Evolutionary conservation across 2,329 filamentous ascomycete genomes (phyloP).

Genomic region (Chaetomium olivaceum): DNA sequence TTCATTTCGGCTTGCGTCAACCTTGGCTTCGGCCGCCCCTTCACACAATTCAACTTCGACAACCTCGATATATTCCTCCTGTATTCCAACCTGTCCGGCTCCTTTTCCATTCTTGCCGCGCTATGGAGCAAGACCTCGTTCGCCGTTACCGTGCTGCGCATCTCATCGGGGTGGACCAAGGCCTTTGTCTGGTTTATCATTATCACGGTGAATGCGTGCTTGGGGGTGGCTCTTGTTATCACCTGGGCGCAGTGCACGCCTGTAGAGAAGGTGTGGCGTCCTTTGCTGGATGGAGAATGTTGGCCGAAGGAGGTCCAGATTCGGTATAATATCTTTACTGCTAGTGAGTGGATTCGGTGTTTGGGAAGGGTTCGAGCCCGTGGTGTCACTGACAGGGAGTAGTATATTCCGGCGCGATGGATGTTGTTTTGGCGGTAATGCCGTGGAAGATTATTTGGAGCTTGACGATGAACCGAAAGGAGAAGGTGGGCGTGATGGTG

Average conservation of each 20-base stretch:
- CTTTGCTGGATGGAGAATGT: conserved; percentile 34
- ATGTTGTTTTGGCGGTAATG: conserved; percentile 44
- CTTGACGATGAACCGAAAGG: conserved; percentile 42
- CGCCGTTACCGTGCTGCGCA: conserved; percentile 37
- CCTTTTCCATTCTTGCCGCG: conserved; percentile 39
- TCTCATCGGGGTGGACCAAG: conserved; percentile 34
- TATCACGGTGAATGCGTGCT: conserved; percentile 33
- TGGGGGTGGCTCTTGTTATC: conserved; percentile 34
- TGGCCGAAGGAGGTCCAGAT: conserved; percentile 37
- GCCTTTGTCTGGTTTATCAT: conserved; percentile 37
- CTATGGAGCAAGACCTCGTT: conserved; percentile 41
- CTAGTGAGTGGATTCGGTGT: conserved; percentile 28
- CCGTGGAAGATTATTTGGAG: conserved; percentile 46
- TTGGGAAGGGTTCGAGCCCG: neutral
- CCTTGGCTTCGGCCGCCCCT: conserved; percentile 31
- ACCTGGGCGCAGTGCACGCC: conserved; percentile 39
- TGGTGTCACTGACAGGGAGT: neutral
- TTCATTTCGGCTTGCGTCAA: conserved; percentile 29
- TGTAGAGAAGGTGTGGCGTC: conserved; percentile 36
- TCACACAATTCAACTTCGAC: conserved; percentile 29
- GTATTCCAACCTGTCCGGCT: conserved; percentile 31
- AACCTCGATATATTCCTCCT: conserved; percentile 28
- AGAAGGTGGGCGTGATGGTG: conserved; percentile 44
- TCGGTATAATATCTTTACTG: conserved; percentile 38
- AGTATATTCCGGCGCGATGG: conserved; percentile 34